Evolutionary conservation across 1,284 basidiomycete species (phyloP).

Genomic region (Sanguinoderma infundibulare): DNA sequence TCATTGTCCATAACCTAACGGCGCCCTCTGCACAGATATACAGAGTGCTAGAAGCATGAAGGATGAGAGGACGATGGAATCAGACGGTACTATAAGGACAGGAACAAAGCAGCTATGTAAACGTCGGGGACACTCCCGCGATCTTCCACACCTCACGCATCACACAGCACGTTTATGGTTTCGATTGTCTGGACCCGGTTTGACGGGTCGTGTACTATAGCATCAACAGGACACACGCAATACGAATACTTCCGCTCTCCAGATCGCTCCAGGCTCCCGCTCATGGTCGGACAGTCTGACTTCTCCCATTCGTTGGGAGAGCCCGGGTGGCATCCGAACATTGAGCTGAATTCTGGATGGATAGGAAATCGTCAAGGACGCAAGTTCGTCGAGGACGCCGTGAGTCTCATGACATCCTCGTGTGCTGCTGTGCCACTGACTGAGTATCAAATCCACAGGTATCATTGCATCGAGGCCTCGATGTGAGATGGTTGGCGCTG

Average conservation of each 20-base stretch:
- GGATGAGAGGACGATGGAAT: constrained; percentile 14
- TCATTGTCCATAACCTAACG: background rate
- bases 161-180: background rate
- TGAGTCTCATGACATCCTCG: background rate
- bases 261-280: background rate
- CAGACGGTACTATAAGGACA: background rate
- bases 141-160: background rate
- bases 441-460: background rate
- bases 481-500: background rate
- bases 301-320: background rate
- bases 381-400: background rate
- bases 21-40: constrained; percentile 27
- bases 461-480: background rate
- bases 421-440: background rate
- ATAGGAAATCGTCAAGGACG: background rate
- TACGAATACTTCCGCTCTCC: background rate
- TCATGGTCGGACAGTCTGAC: background rate
- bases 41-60: constrained; percentile 36
- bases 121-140: background rate
- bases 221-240: background rate
- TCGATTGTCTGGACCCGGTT: background rate
- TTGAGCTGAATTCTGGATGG: background rate
- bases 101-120: background rate
- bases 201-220: background rate
- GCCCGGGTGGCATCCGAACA: background rate